Evolutionary conservation across 441 rosid species (phyloP).

Genomic region (Erodium trifolium): DNA sequence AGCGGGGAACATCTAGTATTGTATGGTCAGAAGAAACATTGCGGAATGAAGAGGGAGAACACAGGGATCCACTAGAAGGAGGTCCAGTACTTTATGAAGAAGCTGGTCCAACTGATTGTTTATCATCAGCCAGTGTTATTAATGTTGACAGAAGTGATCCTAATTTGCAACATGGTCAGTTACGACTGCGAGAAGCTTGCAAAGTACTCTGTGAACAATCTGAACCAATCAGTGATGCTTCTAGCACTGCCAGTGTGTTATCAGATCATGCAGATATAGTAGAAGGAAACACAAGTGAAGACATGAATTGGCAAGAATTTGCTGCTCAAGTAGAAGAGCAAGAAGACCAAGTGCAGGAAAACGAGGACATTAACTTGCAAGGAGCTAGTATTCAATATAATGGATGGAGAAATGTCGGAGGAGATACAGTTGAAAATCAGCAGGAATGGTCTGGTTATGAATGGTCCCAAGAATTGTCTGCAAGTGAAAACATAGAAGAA

Average conservation of each 20-base stretch:
- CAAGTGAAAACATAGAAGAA: constrained; percentile 23
- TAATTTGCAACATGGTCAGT: constrained; percentile 21
- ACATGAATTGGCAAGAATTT: constrained; percentile 26
- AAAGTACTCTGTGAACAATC: constrained; percentile 31
- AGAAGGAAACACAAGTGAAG: constrained; percentile 30
- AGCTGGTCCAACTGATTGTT: background rate
- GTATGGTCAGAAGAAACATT: constrained; percentile 1
- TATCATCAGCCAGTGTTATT: constrained; percentile 8
- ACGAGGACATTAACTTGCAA: constrained; percentile 34
- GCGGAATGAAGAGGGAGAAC: background rate
- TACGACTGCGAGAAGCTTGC: constrained; percentile 18
- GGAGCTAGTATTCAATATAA: constrained; percentile 32
- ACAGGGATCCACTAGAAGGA: background rate
- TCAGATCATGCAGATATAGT: constrained; percentile 14
- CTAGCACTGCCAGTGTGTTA: constrained; percentile 17
- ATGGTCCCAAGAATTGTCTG: constrained; percentile 27
- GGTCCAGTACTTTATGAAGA: background rate
- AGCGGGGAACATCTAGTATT: background rate
- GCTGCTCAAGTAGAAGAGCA: constrained; percentile 27
- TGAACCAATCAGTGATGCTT: constrained; percentile 23
- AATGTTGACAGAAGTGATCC: constrained; percentile 24
- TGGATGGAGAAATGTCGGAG: constrained; percentile 36
- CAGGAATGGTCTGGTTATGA: constrained; percentile 32
- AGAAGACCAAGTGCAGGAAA: constrained; percentile 35
- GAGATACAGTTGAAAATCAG: constrained; percentile 27